Evolutionary conservation across 768 basidiomycete genomes (phyloP).

Genomic region (Lyophyllum semitale): DNA sequence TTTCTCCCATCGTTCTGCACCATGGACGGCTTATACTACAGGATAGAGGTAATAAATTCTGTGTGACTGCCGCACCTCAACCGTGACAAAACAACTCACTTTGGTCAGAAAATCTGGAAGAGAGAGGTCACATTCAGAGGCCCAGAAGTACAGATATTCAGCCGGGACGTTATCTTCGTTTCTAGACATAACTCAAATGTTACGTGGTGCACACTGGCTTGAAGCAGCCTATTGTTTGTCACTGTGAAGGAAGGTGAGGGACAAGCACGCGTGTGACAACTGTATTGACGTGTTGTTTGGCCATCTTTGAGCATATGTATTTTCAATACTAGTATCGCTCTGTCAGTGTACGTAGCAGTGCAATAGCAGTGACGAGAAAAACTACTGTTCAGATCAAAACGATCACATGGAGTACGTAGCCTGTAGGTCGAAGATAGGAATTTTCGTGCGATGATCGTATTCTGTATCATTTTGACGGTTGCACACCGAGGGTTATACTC

Average conservation of each 20-base stretch:
- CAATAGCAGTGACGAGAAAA: too few relatives aligned
- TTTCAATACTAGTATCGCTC: too few relatives aligned
- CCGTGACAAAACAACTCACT: conserved; percentile 32
- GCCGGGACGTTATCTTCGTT: conserved; percentile 43
- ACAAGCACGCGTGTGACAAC: background rate
- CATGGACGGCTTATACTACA: conserved; percentile 75
- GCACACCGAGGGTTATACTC: background rate
- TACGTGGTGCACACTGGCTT: background rate
- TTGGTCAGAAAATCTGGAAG: conserved; percentile 59
- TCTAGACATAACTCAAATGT: conserved; percentile 13
- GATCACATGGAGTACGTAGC: background rate
- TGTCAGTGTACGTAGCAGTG: too few relatives aligned
- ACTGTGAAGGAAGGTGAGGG: background rate
- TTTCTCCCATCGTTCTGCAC: conserved; percentile 77
- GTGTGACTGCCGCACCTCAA: background rate
- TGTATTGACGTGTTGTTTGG: conserved; percentile 10
- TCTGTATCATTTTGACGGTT: background rate
- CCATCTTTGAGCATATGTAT: background rate
- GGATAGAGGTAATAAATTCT: background rate
- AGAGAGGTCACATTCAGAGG: conserved; percentile 36
- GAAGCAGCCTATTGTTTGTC: background rate
- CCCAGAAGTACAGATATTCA: conserved; percentile 57
- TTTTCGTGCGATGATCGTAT: too few relatives aligned
- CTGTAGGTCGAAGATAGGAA: too few relatives aligned
- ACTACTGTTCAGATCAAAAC: background rate